Base-by-base conservation (phyloP, 192 early-diverging fungal genomes). In the Mortierella claussenii region DNA sequence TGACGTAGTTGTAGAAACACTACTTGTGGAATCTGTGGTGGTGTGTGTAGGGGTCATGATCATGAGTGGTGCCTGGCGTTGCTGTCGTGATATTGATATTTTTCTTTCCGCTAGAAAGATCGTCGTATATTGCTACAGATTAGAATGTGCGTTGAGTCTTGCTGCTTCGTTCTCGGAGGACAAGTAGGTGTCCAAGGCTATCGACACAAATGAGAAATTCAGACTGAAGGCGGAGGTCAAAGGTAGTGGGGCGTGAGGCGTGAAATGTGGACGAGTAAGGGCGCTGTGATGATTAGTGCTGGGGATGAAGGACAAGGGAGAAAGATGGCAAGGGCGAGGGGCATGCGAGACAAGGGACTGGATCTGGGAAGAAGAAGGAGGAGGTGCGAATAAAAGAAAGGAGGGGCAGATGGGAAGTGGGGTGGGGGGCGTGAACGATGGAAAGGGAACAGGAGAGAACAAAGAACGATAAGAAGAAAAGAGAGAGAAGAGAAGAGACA, bases 381-480 rank as follows among this genome's bases (percentile, higher is more conserved):
- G 51, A 15, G 18, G 40, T 20, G 5, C 15, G 37, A 23, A 48
- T 54, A 28, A 23, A 27, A 55, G 46, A n/a, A n/a, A n/a, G n/a
- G n/a, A n/a, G n/a, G n/a, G n/a, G n/a, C n/a, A n/a, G n/a, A n/a
- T n/a, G n/a, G n/a, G n/a, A n/a, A n/a, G n/a, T n/a, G n/a, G n/a
- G n/a, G n/a, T n/a, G n/a, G n/a, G n/a, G n/a, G n/a, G n/a, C n/a
- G n/a, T n/a, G n/a, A n/a, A n/a, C n/a, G n/a, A n/a, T n/a, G n/a
- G 61, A 69, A 65, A 62, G 55, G 60, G 53, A 71, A 57, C 36
- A 63, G 53, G 60, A 71, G 49, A 50, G 60, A 34, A 58, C 53
- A 50, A 58, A 21, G 46, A 51, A 56, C 31, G 40, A 17, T 11
- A 57, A 42, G n/a, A 26, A 31, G 13, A 20, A 31, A 40, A 44